A percentile compares a stretch with the other conserved stretches of the same genome.
phyloP scores from a whole-genome alignment of 352 stramenopile genomes.

The Globisporangium megalacanthum region DNA sequence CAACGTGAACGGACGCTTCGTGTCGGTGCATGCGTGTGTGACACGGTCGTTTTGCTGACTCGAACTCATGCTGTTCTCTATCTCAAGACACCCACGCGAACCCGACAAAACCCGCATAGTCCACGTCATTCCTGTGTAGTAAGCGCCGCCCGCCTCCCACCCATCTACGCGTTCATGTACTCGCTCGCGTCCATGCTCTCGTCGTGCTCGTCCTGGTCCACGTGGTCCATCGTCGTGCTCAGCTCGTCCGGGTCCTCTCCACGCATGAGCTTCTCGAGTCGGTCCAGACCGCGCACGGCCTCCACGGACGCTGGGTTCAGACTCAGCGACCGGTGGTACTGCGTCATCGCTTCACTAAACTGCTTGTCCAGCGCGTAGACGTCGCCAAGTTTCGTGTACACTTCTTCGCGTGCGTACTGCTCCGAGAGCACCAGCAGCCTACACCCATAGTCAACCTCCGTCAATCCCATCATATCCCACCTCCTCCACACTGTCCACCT shows the following conservation, averaged over 20 bases:
- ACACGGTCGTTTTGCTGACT: no score
- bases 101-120: neutral
- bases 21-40: no score
- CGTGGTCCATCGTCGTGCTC: slow-evolving; percentile 54
- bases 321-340: slow-evolving; percentile 63
- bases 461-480: neutral
- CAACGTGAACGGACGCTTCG: no score
- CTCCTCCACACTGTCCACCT: neutral
- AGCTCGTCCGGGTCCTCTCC: slow-evolving; percentile 69
- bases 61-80: no score
- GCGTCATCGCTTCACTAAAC: slow-evolving; percentile 55
- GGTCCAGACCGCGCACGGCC: slow-evolving; percentile 50
- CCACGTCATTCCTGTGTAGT: neutral
- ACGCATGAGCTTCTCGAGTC: slow-evolving; percentile 76
- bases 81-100: no score
- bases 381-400: slow-evolving; percentile 73
- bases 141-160: neutral
- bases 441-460: neutral
- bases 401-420: slow-evolving; percentile 45
- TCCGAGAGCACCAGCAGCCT: slow-evolving; percentile 44
- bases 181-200: slow-evolving; percentile 50
- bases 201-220: slow-evolving; percentile 48
- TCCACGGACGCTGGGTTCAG: slow-evolving; percentile 50
- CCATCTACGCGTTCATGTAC: slow-evolving; percentile 21
- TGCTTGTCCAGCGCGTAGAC: slow-evolving; percentile 69